Base-by-base conservation (phyloP, 352 stramenopile species). In the Globisporangium barbulae region DNA sequence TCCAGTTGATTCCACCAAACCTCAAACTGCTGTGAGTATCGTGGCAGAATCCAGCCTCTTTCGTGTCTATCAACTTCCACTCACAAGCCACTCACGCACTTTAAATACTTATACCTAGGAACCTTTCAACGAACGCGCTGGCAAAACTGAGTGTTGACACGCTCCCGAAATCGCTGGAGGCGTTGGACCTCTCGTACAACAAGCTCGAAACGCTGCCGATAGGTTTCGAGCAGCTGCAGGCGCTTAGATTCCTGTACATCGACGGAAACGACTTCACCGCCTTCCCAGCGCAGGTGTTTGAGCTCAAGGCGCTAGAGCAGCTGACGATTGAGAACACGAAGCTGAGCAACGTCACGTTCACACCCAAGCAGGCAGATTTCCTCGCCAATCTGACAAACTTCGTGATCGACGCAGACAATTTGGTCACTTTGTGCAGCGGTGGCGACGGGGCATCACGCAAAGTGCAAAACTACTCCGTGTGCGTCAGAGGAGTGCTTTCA, bases 371-470 rank as follows among this genome's bases (percentile, higher is more conserved):
- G 31, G 21, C 72, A 1, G 54, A 56, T 19, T 78, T 72, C 45
- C 56, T 82, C 7, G 59, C n/a, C 25, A 59, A 61, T 15, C 53
- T 82, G 10, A 64, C 60, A 9, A 68, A 12, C n/a, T 79, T 82
- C 45, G 42, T 39, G 0, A 71, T 82, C 53, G 67, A 78, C 52
- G 33, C 65, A 19, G 49, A 53, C 6, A 55, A 42, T 2, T 62
- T 82, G 28, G 61, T 64, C 25, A 78, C 69, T 0, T 57, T 45
- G 8, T 82, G 74, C 17, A 22, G 10, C 21, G 28, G 17, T 9
- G 15, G 8, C 7, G 49, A 25, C 19, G 55, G 62, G 0, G 19
- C 33, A 5, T 52, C 64, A 0, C 35, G 48, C 0, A 19, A 47
- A 25, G 66, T 77, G 19, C 61, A 62, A 8, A 59, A 56, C 25